Percentiles rank a stretch among this genome's conserved stretches.
Evolutionary conservation across 129 eudicot species (phyloP).

Genomic region (Centaurea solstitialis): DNA sequence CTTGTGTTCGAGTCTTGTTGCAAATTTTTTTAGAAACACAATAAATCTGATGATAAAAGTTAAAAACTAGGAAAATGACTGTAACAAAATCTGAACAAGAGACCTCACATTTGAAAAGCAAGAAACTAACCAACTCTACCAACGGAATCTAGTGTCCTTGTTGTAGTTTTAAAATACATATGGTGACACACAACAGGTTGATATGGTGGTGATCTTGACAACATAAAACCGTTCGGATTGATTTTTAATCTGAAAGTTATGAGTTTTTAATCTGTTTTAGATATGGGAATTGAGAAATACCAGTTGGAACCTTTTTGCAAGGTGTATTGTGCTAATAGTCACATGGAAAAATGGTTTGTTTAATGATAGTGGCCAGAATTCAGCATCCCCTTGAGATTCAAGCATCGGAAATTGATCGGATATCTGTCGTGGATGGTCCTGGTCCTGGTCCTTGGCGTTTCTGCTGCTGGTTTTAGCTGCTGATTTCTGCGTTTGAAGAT

Average conservation of each 20-base stretch:
- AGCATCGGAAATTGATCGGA: not conserved
- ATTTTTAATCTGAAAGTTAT: not conserved
- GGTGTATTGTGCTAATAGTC: not conserved
- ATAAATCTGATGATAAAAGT: no score
- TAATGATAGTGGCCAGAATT: constrained; percentile 33
- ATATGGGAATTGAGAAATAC: constrained; percentile 3
- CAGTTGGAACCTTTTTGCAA: constrained; percentile 14
- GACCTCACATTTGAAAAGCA: no score
- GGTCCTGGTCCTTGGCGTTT: not conserved
- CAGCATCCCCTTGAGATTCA: constrained; percentile 7
- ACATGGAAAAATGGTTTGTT: constrained; percentile 31
- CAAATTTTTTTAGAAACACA: no score
- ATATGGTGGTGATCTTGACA: not conserved
- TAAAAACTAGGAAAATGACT: no score
- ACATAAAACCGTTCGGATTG: not conserved
- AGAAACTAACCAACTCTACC: no score
- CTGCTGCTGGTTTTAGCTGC: not conserved
- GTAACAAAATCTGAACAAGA: no score
- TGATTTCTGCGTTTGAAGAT: not conserved
- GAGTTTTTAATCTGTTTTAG: not conserved
- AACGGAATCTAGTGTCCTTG: no score
- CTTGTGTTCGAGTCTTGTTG: no score
- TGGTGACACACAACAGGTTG: no score
- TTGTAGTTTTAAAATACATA: no score
- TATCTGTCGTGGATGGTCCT: constrained; percentile 4